phyloP scores from a whole-genome alignment of 495 filamentous ascomycete genomes.

The Hypomontagnella submonticulosa region DNA sequence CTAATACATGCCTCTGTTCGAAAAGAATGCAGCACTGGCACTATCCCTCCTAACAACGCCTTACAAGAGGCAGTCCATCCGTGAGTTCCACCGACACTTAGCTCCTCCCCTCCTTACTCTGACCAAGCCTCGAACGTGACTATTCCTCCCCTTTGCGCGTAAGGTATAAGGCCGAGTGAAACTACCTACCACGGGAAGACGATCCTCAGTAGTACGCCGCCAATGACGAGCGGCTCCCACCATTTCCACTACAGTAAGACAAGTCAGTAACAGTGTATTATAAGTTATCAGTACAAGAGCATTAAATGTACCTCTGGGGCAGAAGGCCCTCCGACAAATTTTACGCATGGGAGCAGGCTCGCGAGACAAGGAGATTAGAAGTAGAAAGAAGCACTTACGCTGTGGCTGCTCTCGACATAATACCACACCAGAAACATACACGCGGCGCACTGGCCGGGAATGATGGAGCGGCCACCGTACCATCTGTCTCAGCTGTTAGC shows the following conservation, averaged over 20 bases:
- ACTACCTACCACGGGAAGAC: conserved; percentile 36
- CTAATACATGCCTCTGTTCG: conserved; percentile 32
- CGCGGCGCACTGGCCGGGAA: conserved; percentile 31
- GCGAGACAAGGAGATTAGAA: too few species aligned
- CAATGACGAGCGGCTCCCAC: conserved; percentile 38
- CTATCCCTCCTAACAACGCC: conserved; percentile 8
- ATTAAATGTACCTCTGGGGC: too few species aligned
- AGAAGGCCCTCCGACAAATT: too few species aligned
- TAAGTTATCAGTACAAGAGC: too few species aligned
- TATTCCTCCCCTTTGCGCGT: background rate
- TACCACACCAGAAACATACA: conserved; percentile 41
- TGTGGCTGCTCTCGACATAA: conserved; percentile 23
- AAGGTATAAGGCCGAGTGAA: background rate
- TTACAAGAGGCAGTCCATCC: conserved; percentile 2
- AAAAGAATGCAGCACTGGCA: conserved; percentile 17
- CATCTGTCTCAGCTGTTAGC: background rate
- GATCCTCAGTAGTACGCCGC: conserved; percentile 36
- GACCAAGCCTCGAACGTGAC: background rate
- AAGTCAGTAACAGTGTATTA: too few species aligned
- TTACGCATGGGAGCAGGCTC: too few species aligned
- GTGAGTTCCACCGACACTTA: background rate
- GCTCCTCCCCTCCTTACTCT: background rate
- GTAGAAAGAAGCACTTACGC: too few species aligned
- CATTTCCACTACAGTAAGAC: conserved; percentile 17
- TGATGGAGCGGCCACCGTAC: conserved; percentile 23